These are phyloP conservation scores for Amaranthus cruentus DNA, from an alignment of 148 eudicot genomes.

Conservation along the genomic window DNA sequence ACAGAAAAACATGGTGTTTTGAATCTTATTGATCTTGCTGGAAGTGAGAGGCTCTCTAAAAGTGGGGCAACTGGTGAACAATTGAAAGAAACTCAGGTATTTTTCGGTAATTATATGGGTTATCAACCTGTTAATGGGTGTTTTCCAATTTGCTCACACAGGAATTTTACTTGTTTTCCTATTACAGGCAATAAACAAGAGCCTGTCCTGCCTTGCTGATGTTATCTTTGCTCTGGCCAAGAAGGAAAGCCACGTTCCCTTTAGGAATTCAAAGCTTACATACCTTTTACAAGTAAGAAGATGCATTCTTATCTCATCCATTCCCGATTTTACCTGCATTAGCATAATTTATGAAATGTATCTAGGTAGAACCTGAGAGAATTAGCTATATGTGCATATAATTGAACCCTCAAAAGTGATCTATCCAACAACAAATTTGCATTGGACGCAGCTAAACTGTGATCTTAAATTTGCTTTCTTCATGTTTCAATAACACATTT, in stretches of 20 bases:
- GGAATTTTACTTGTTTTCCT: not conserved
- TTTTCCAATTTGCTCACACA: not conserved
- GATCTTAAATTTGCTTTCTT: too few species aligned
- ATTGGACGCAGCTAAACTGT: too few species aligned
- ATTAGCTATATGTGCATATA: too few species aligned
- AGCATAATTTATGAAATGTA: too few species aligned
- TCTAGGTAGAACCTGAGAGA: too few species aligned
- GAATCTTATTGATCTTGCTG: slow-evolving; percentile 79
- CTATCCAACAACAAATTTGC: too few species aligned
- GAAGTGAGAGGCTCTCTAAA: slow-evolving; percentile 73
- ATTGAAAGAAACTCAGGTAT: slow-evolving; percentile 71
- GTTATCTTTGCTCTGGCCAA: slow-evolving; percentile 72
- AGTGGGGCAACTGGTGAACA: slow-evolving; percentile 85
- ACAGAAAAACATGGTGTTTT: slow-evolving; percentile 73
- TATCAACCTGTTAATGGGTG: not conserved
- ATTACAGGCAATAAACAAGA: slow-evolving; percentile 63
- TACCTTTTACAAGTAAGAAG: slow-evolving; percentile 64
- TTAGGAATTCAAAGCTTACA: slow-evolving; percentile 71
- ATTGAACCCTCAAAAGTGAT: too few species aligned
- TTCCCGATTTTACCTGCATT: too few species aligned
- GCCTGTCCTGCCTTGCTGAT: slow-evolving; percentile 65
- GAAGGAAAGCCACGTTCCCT: slow-evolving; percentile 81
- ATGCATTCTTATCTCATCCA: not conserved
- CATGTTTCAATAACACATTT: too few species aligned
- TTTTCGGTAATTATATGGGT: not conserved